These are phyloP conservation scores for Stachybotrys chlorohalonatus DNA, from an alignment of 2,329 filamentous ascomycete species.

Conservation along the genomic window DNA sequence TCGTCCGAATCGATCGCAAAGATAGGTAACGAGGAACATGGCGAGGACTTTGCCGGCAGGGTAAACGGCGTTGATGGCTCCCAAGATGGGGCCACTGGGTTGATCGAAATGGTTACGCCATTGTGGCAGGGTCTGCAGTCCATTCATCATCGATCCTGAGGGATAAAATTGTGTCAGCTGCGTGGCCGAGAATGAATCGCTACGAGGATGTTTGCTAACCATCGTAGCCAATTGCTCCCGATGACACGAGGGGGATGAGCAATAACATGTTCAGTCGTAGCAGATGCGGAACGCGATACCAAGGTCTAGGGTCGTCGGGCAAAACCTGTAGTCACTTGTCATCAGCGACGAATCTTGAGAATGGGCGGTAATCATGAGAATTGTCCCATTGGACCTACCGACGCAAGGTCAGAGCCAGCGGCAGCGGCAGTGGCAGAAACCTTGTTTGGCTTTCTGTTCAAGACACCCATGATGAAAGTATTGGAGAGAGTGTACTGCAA, in stretches of 20 bases:
- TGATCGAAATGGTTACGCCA: slow-evolving; percentile 30
- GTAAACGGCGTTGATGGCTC: slow-evolving; percentile 24
- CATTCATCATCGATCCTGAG: slow-evolving; percentile 31
- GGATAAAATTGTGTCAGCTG: too few species aligned
- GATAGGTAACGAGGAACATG: slow-evolving; percentile 20
- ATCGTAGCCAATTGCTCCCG: slow-evolving; percentile 31
- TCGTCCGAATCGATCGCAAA: slow-evolving; percentile 28
- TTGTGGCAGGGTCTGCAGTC: slow-evolving; percentile 26
- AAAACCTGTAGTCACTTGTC: slow-evolving; percentile 23
- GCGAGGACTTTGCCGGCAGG: slow-evolving; percentile 26
- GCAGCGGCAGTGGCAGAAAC: neutral
- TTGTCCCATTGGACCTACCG: neutral
- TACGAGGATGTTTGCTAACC: too few species aligned
- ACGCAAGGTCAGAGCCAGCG: neutral
- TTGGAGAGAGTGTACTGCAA: too few species aligned
- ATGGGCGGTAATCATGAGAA: too few species aligned
- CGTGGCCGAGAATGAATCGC: neutral
- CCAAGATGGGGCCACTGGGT: slow-evolving; percentile 20
- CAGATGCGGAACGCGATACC: slow-evolving; percentile 30
- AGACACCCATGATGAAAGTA: neutral
- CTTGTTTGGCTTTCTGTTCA: neutral
- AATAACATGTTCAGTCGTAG: slow-evolving; percentile 30
- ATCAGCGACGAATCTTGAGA: too few species aligned
- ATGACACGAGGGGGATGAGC: slow-evolving; percentile 28
- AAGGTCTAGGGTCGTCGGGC: slow-evolving; percentile 24